Percentiles rank a stretch among this genome's conserved stretches.
Conservation (phyloP, 129 eudicot species). For the Lactuca sativa region DNA sequence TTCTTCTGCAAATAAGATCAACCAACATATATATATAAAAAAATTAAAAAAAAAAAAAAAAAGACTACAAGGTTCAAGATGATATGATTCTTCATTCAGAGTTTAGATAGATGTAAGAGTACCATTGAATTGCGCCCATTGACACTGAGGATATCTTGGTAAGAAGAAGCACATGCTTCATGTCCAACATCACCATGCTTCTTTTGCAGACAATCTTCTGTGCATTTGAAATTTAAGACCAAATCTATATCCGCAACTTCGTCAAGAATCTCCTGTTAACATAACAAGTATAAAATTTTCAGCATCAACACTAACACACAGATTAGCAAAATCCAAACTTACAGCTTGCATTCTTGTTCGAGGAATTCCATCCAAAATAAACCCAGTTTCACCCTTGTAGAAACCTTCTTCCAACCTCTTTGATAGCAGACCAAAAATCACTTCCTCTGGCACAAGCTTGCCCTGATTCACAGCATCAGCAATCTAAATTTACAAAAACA, state of each 20-base stretch:
- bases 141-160: slow-evolving; percentile 44
- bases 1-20: slow-evolving; percentile 50
- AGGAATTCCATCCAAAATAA: slow-evolving; percentile 93
- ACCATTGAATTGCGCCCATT: slow-evolving; percentile 43
- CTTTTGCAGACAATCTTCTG: slow-evolving; percentile 46
- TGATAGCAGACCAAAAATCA: slow-evolving; percentile 78
- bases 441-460: slow-evolving; percentile 87
- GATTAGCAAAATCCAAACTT: slow-evolving; percentile 26
- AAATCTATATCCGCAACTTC: slow-evolving; percentile 81
- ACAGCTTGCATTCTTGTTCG: slow-evolving; percentile 87
- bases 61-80: too few relatives aligned
- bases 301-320: not conserved
- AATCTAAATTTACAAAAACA: slow-evolving; percentile 38
- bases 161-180: slow-evolving; percentile 43
- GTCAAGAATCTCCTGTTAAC: slow-evolving; percentile 85
- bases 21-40: not conserved
- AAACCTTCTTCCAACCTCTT: slow-evolving; percentile 92
- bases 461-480: slow-evolving; percentile 85
- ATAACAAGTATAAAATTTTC: not conserved
- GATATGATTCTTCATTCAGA: slow-evolving; percentile 10
- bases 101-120: slow-evolving; percentile 30
- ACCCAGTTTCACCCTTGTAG: slow-evolving; percentile 83
- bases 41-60: too few relatives aligned
- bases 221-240: slow-evolving; percentile 80
- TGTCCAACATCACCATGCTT: slow-evolving; percentile 32